Percentiles rank a stretch among this genome's conserved stretches.
phyloP scores from a whole-genome alignment of 371 early-diverging fungal species.

The Haplosporangium sp. region DNA sequence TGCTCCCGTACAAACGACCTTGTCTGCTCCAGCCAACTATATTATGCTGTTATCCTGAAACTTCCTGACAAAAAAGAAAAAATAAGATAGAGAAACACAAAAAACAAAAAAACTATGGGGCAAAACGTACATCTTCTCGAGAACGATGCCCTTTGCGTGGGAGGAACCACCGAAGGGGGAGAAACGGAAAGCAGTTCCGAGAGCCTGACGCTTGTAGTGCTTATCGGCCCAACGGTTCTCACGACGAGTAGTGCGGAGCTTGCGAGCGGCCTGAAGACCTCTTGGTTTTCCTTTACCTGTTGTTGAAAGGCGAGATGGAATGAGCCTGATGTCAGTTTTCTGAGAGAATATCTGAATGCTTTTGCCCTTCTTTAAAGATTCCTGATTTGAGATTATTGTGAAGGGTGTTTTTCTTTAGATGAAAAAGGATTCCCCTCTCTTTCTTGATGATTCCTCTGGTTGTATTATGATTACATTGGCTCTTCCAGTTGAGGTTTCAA shows the following conservation, averaged over 20 bases:
- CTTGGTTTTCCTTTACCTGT: slow-evolving; percentile 94
- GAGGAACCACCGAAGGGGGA: slow-evolving; percentile 99
- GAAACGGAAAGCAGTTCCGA: slow-evolving; percentile 98
- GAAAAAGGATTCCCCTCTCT: no score
- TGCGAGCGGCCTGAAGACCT: slow-evolving; percentile 99
- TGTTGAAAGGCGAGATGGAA: background rate
- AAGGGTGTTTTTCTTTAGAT: no score
- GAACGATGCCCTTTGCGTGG: slow-evolving; percentile 99
- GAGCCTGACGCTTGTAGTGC: slow-evolving; percentile 97
- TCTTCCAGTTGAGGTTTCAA: no score
- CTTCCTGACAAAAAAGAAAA: background rate
- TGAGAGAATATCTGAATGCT: background rate
- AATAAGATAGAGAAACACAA: background rate
- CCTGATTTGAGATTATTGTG: background rate
- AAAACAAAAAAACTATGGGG: no score
- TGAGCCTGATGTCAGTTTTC: background rate
- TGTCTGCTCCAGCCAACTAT: no score
- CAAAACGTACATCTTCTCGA: slow-evolving; percentile 97
- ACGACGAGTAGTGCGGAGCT: slow-evolving; percentile 96
- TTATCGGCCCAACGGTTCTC: slow-evolving; percentile 99
- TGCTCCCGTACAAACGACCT: no score
- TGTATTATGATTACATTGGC: no score
- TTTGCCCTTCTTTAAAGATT: background rate
- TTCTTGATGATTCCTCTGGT: no score
- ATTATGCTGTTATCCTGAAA: background rate